These are phyloP conservation scores for Trichoderma hamatum DNA, from an alignment of 2,329 filamentous ascomycete species.

Conservation along the genomic window DNA sequence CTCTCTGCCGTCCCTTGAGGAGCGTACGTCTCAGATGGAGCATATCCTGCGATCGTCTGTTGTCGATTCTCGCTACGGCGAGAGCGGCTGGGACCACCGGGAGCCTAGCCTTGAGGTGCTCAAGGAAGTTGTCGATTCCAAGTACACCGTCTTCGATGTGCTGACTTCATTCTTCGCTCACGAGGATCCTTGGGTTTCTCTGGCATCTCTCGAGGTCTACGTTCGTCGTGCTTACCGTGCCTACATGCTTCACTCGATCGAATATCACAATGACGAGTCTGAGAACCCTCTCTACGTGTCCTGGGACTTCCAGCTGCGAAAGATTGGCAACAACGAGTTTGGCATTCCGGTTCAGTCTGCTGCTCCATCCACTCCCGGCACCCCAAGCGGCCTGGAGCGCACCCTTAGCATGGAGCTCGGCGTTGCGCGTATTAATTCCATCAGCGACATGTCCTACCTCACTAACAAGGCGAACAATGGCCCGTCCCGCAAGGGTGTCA, in stretches of 20 bases:
- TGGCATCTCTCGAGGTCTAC: constrained; percentile 94
- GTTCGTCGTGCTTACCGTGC: constrained; percentile 95
- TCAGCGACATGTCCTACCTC: constrained; percentile 95
- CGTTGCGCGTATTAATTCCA: constrained; percentile 86
- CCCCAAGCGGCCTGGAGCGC: constrained; percentile 64
- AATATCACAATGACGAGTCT: constrained; percentile 82
- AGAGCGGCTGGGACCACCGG: constrained; percentile 94
- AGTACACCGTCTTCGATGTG: constrained; percentile 98
- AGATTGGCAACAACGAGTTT: constrained; percentile 89
- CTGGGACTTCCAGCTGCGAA: constrained; percentile 95
- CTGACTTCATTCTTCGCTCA: constrained; percentile 94
- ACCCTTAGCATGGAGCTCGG: constrained; percentile 55
- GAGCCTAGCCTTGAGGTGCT: constrained; percentile 88
- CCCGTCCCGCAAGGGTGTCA: constrained; percentile 86
- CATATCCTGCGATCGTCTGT: constrained; percentile 96
- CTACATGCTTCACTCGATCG: constrained; percentile 84
- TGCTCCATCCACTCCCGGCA: constrained; percentile 81
- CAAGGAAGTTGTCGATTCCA: constrained; percentile 97
- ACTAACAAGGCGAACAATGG: constrained; percentile 73
- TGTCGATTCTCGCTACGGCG: constrained; percentile 94
- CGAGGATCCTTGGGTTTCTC: constrained; percentile 88
- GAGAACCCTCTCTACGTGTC: constrained; percentile 74
- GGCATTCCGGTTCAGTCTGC: constrained; percentile 78
- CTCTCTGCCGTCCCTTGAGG: constrained; percentile 91
- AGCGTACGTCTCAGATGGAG: constrained; percentile 95